These are phyloP conservation scores for Saccharomycopsis sp. DNA, from an alignment of 805 yeast genomes.

Conservation along the genomic window DNA sequence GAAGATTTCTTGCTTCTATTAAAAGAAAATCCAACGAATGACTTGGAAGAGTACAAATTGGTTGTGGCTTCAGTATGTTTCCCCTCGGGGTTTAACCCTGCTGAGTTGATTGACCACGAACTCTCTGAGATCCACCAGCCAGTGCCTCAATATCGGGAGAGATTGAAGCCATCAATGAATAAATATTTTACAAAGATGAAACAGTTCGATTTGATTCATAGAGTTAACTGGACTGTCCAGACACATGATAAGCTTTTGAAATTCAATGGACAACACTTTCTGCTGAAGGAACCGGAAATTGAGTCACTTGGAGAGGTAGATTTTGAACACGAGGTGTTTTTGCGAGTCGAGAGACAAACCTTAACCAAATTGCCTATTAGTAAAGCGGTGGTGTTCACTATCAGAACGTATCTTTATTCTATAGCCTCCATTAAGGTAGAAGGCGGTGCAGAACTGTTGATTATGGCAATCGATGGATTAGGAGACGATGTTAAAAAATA, in stretches of 20 bases:
- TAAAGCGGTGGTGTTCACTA: slow-evolving; percentile 41
- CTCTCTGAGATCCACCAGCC: slow-evolving; percentile 61
- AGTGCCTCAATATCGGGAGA: slow-evolving; percentile 58
- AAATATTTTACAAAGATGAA: slow-evolving; percentile 53
- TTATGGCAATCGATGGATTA: slow-evolving; percentile 58
- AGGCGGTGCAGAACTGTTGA: slow-evolving; percentile 43
- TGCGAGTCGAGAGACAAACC: slow-evolving; percentile 55
- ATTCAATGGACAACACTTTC: slow-evolving; percentile 37
- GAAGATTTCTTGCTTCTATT: slow-evolving; percentile 58
- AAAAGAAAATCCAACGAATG: slow-evolving; percentile 30
- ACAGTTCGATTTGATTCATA: slow-evolving; percentile 48
- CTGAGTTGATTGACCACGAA: slow-evolving; percentile 43
- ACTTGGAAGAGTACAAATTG: slow-evolving; percentile 47
- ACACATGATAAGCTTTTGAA: slow-evolving; percentile 46
- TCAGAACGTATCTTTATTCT: slow-evolving; percentile 55
- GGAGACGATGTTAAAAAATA: slow-evolving; percentile 53
- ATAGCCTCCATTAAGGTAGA: slow-evolving; percentile 40
- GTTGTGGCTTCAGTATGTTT: slow-evolving; percentile 54
- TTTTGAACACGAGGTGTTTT: slow-evolving; percentile 39
- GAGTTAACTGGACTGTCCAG: slow-evolving; percentile 69
- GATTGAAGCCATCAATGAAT: slow-evolving; percentile 58
- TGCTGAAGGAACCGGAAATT: slow-evolving; percentile 28
- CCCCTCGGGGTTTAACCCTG: slow-evolving; percentile 71
- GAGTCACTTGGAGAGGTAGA: slow-evolving; percentile 28
- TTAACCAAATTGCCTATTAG: slow-evolving; percentile 47